Percentiles rank a stretch among this genome's conserved stretches.
Conservation (phyloP, 768 basidiomycete species). For the Pulveroboletus ravenelii region DNA sequence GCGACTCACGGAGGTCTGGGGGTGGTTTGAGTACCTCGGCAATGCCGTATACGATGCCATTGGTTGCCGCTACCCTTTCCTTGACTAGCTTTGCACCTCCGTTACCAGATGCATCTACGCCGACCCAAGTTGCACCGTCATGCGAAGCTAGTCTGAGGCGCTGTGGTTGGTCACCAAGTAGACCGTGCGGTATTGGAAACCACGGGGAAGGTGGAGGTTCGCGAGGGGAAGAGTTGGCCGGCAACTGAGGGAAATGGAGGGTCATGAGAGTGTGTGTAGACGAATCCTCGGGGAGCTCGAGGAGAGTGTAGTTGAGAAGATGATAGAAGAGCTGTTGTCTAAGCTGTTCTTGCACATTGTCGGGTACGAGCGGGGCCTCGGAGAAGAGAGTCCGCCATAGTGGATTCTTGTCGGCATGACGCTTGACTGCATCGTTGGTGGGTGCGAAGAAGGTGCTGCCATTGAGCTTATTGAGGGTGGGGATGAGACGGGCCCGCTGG, state of each 20-base stretch:
- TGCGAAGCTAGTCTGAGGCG: constrained; percentile 59
- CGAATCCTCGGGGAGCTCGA: constrained; percentile 38
- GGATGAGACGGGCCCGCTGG: constrained; percentile 82
- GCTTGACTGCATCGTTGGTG: constrained; percentile 83
- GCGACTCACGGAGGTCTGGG: constrained; percentile 58
- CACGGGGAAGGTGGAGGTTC: constrained; percentile 77
- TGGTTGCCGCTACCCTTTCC: constrained; percentile 51
- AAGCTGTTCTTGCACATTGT: constrained; percentile 80
- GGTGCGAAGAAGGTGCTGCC: constrained; percentile 89
- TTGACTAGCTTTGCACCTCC: constrained; percentile 68
- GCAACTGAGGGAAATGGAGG: constrained; percentile 63
- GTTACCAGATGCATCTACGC: constrained; percentile 75
- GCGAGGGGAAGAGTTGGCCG: constrained; percentile 54
- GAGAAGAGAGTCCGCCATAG: constrained; percentile 31
- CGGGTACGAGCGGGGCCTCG: constrained; percentile 39
- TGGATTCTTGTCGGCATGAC: constrained; percentile 32
- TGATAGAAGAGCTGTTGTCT: constrained; percentile 95
- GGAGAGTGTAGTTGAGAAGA: constrained; percentile 76
- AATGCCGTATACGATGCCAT: constrained; percentile 77
- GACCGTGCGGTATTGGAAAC: constrained; percentile 79
- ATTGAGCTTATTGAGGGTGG: constrained; percentile 84
- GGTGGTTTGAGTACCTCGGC: constrained; percentile 73
- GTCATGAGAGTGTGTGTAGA: constrained; percentile 47
- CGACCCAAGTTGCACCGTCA: constrained; percentile 51
- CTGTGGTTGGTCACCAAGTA: constrained; percentile 79